phyloP scores from a whole-genome alignment of 306 rosid species.

The Pterocarpus santalinus region DNA sequence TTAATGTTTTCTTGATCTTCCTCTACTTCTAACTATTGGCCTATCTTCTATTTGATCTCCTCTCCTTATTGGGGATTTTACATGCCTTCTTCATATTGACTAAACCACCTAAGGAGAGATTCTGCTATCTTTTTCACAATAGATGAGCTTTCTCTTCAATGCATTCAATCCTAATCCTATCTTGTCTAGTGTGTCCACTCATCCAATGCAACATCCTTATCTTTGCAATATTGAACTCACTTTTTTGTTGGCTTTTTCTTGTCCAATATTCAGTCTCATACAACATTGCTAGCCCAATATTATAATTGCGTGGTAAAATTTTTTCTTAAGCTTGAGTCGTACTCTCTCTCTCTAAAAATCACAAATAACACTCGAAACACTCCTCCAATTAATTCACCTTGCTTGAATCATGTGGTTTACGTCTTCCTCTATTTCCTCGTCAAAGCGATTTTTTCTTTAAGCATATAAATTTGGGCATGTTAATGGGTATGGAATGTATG shows the following conservation, averaged over 20 bases:
- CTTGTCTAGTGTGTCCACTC: not conserved
- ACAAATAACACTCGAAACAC: not conserved
- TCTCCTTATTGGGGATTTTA: not conserved
- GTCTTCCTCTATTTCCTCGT: not conserved
- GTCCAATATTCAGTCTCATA: not conserved
- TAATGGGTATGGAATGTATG: not conserved
- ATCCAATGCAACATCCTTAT: not conserved
- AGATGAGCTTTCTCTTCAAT: not conserved
- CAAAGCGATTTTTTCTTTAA: not conserved
- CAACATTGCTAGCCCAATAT: not conserved
- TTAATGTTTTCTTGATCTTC: not conserved
- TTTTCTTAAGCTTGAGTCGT: too few species aligned
- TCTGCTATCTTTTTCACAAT: not conserved
- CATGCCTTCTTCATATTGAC: not conserved
- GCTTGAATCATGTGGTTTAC: not conserved
- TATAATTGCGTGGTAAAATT: too few species aligned
- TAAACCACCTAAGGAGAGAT: not conserved
- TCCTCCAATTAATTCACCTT: not conserved
- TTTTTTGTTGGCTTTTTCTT: not conserved
- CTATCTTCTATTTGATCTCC: not conserved
- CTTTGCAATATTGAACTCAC: not conserved
- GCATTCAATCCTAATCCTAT: not conserved
- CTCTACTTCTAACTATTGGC: not conserved
- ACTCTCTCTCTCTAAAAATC: not conserved
- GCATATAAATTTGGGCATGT: slow-evolving; percentile 1